Conservation (phyloP, 805 yeast genomes). For the Metschnikowia lochheadii region DNA sequence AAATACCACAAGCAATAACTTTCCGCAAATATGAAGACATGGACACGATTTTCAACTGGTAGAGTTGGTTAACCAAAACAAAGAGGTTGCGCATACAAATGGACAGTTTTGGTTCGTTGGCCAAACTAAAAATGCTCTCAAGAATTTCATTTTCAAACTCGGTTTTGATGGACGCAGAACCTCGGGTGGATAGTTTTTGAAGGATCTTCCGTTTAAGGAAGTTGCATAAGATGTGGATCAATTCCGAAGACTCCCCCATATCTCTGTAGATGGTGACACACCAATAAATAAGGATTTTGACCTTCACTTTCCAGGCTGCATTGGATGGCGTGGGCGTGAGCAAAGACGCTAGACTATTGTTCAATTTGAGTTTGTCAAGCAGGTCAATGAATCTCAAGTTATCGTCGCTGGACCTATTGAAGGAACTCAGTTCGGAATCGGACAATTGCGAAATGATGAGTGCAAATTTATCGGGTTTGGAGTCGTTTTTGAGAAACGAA, state of each 20-base stretch:
- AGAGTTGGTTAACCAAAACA: slow-evolving; percentile 50
- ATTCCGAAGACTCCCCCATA: slow-evolving; percentile 26
- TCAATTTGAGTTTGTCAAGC: slow-evolving; percentile 32
- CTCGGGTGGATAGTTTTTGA: slow-evolving; percentile 18
- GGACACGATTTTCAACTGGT: slow-evolving; percentile 46
- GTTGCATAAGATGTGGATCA: slow-evolving; percentile 38
- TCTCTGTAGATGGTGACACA: slow-evolving; percentile 36
- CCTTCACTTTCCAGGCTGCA: slow-evolving; percentile 30
- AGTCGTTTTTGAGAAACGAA: slow-evolving; percentile 6
- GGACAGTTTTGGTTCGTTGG: slow-evolving; percentile 14
- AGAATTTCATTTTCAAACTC: slow-evolving; percentile 42
- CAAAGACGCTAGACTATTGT: slow-evolving; percentile 26
- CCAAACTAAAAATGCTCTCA: slow-evolving; percentile 34
- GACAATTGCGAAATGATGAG: slow-evolving; percentile 3
- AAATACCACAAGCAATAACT: slow-evolving; percentile 80
- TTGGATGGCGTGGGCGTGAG: slow-evolving; percentile 20
- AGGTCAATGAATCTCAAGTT: slow-evolving; percentile 30
- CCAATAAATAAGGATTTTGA: slow-evolving; percentile 39
- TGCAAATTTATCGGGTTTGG: slow-evolving; percentile 3
- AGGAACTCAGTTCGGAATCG: slow-evolving; percentile 1
- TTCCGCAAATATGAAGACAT: slow-evolving; percentile 70
- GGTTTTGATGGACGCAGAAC: slow-evolving; percentile 30
- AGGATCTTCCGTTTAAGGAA: slow-evolving; percentile 41
- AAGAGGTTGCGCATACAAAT: slow-evolving; percentile 28
- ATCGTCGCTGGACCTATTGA: slow-evolving; percentile 27